Base-by-base conservation (phyloP, 1,284 basidiomycete species). In the Irpex sp. region DNA sequence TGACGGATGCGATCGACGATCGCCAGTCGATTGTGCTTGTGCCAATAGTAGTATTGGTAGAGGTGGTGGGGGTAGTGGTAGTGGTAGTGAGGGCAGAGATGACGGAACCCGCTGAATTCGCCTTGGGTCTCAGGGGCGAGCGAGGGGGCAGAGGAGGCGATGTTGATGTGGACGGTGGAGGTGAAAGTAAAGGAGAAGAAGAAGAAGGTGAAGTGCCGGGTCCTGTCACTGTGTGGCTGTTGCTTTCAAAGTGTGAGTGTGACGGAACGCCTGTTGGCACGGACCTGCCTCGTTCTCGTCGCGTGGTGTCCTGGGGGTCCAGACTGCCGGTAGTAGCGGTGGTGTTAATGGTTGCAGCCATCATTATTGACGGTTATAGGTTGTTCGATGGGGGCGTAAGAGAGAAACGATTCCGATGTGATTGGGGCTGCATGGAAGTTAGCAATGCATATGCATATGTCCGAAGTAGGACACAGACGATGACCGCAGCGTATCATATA, bases 61-160 rank as follows among this genome's bases (percentile, higher is more conserved):
- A 5, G 7, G 28, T 33, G 28, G 28, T 33, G 28, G 28, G 1
- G 28, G 28, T 33, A 6, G 28, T 33, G 28, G 28, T 33, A 28
- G 28, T 5, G 28, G 28, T 28, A 7, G 28, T 33, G 7, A 33
- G 28, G 28, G 28, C 28, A 33, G 28, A 33, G 28, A 33, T 33
- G 28, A 33, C 28, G 28, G 28, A 33, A 33, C 28, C 28, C 28
- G 47, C 51, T 19, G 62, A 23, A 35, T 58, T 42, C 33, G 49
- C 51, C 60, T 42, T 57, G 39, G 67, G 70, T 60, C 72, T 64
- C 58, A 71, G 65, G 36, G 74, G 70, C 21, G 69, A 73, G 58
- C 73, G 68, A 28, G 70, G 71, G 12, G 74, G 74, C 55, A 73
- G 68, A 49, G 74, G 72, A 47, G 74, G 73, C 56, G 65, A 68